phyloP scores from a whole-genome alignment of 148 eudicot species.

The Chenopodium formosanum region DNA sequence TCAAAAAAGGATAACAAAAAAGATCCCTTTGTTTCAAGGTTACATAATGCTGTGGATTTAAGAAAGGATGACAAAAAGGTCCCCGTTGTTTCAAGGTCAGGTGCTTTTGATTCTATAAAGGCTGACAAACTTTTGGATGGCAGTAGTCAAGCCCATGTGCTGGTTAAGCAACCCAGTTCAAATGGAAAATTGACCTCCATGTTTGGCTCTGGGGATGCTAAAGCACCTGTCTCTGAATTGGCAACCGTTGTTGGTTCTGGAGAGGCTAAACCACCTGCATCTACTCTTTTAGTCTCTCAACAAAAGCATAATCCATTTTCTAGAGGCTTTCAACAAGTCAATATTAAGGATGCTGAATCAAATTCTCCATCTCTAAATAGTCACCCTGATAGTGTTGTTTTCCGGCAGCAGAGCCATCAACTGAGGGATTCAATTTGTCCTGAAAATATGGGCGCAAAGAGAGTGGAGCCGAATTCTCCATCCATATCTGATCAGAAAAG shows the following conservation, averaged over 20 bases:
- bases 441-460: slow-evolving; percentile 37
- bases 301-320: slow-evolving; percentile 36
- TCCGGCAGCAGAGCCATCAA: slow-evolving; percentile 38
- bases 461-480: slow-evolving; percentile 53
- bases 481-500: slow-evolving; percentile 36
- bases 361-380: slow-evolving; percentile 35
- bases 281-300: slow-evolving; percentile 27
- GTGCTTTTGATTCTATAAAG: slow-evolving; percentile 24
- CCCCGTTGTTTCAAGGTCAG: too few relatives aligned
- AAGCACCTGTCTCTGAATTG: slow-evolving; percentile 27
- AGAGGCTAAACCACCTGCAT: slow-evolving; percentile 29
- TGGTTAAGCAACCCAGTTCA: slow-evolving; percentile 30
- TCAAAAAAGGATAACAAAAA: slow-evolving; percentile 7
- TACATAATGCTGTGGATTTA: slow-evolving; percentile 16
- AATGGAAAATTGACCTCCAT: slow-evolving; percentile 35
- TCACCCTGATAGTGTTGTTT: slow-evolving; percentile 22
- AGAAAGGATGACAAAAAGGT: slow-evolving; percentile 29
- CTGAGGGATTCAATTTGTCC: slow-evolving; percentile 37
- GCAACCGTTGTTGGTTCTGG: slow-evolving; percentile 38
- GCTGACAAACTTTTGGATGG: slow-evolving; percentile 27
- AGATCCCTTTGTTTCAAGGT: slow-evolving; percentile 30
- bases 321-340: slow-evolving; percentile 34
- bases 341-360: slow-evolving; percentile 41
- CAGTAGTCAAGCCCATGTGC: slow-evolving; percentile 26
- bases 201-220: slow-evolving; percentile 38